Base-by-base conservation (phyloP, 148 eudicot genomes). In the Heliosperma pusillum region DNA sequence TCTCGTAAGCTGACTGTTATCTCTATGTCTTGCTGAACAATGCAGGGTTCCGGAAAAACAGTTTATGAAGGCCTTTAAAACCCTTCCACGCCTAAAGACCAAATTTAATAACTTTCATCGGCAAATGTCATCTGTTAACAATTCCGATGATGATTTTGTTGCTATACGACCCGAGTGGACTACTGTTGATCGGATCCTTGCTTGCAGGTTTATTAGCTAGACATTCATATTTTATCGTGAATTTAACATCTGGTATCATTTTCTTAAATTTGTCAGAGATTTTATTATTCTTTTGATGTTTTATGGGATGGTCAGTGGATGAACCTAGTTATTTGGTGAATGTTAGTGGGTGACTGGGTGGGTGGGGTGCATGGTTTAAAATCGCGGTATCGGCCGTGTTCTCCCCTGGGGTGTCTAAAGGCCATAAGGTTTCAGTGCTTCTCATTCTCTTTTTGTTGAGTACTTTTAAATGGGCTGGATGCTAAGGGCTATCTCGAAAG, bases 121-220 rank as follows among this genome's bases (percentile, higher is more conserved):
- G 50, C 96, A 89, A 67, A 81, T 83, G 82, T 84, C 90, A 10
- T 82, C 88, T 16, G 64, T 73, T n/a, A 89, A 78, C 73, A 89
- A 80, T 75, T 78, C 92, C 10, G 97, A 90, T 33, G 99, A 95
- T 76, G 99, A 95, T 10, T 87, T 80, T 77, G 87, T 89, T 72
- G 88, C 97, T 44, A 86, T 95, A 79, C 91, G 97, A 58, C 90
- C 97, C 30, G 99, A 95, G 77, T 95, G 97, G 96, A 95, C 97
- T 70, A 95, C 94, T 44, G 93, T 95, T 77, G 99, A 95, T 81
- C 89, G 99, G 77, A 84, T 95, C 82, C 84, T 95, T 80, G 90
- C 94, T 72, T 90, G 97, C 97, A 95, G 97, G 99, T 95, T 66
- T 69, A 30, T 60, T 73, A 66, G 53, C 76, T 53, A 53, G 47